Evolutionary conservation across 177 flowering plant species (phyloP), one percentile per base, ranked within the genome.

Genomic region (Vitis hybrid): DNA sequence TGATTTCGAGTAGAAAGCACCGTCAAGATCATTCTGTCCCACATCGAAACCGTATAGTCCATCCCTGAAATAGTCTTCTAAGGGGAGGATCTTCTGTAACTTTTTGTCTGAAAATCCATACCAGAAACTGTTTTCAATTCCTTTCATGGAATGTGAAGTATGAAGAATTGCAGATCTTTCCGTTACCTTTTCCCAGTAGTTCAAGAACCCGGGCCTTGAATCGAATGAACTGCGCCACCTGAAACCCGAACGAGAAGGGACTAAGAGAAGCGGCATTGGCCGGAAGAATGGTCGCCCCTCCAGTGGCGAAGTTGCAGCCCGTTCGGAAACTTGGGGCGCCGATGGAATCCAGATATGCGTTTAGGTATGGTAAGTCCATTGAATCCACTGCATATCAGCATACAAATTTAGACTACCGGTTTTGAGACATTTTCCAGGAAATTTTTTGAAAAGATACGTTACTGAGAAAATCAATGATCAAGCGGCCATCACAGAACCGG

Each of bases 381-480:
- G 70, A 72, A 12, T 74, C 72, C 77, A 71, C 80, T 74, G 59
- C 66, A 76, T 22, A 22, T 22, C 26, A 22, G 8, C n/a, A 33
- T 20, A 29, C 5, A 63, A 49, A 13, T 14, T 10, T 13, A 63
- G 51, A 22, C 26, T 22, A 22, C 26, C 26, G 26, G 26, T 22
- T 22, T 22, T 22, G 26, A 22, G 2, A 22, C 26, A 22, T 22
- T 22, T 22, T 22, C 26, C 26, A 22, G 26, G 26, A n/a, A 56
- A 33, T 0, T 31, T 8, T 33, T 33, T 39, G 22, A 31, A 62
- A 13, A 49, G 33, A 10, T 15, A 52, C 3, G 79, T 78, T 83
- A 93, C 98, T 80, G 33, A 93, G 78, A 69, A 88, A 91, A 79
- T 93, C 97, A 4, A 89, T 72, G 75, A 90, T 82, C 51, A 92